Conservation (phyloP, 352 stramenopile genomes). For the Globisporangium takayamanum region DNA sequence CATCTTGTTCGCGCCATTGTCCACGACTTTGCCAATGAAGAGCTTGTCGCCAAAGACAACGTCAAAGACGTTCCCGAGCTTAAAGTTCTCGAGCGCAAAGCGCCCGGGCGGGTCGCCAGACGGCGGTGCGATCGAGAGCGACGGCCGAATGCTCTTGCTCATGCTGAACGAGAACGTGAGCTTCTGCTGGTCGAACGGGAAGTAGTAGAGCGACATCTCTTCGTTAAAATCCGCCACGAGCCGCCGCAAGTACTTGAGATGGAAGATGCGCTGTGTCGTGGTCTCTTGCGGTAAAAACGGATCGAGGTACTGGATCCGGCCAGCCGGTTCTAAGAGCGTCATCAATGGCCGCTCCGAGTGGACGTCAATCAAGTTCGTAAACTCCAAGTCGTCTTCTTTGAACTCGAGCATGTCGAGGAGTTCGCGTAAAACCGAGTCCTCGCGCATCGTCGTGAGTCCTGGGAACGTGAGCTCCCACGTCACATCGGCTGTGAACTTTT, state of each 20-base stretch:
- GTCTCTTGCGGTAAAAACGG: conserved; percentile 5
- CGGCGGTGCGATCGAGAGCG: conserved; percentile 11
- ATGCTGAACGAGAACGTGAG: conserved; percentile 28
- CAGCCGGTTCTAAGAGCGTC: background rate
- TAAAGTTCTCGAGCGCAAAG: conserved; percentile 28
- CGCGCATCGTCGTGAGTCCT: conserved; percentile 22
- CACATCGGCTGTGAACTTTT: conserved; percentile 24
- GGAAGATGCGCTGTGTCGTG: conserved; percentile 2
- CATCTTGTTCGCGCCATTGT: conserved; percentile 14
- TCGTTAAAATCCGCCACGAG: conserved; percentile 26
- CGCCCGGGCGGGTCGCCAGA: conserved; percentile 12
- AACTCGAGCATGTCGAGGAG: conserved; percentile 26
- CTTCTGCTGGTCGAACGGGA: conserved; percentile 38
- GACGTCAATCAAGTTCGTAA: conserved; percentile 21
- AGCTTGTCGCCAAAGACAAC: conserved; percentile 30
- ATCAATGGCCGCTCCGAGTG: conserved; percentile 7
- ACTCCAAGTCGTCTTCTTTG: conserved; percentile 24
- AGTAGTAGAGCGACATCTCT: conserved; percentile 30
- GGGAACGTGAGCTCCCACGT: conserved; percentile 25
- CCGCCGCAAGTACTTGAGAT: conserved; percentile 21
- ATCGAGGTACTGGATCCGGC: conserved; percentile 4
- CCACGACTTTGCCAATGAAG: conserved; percentile 21
- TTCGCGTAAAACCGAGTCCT: conserved; percentile 23
- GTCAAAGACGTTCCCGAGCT: conserved; percentile 25
- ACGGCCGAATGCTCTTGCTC: conserved; percentile 11